Evolutionary conservation across 306 rosid genomes (phyloP), one percentile per base, ranked within the genome.

Genomic region (Lablab purpureus): DNA sequence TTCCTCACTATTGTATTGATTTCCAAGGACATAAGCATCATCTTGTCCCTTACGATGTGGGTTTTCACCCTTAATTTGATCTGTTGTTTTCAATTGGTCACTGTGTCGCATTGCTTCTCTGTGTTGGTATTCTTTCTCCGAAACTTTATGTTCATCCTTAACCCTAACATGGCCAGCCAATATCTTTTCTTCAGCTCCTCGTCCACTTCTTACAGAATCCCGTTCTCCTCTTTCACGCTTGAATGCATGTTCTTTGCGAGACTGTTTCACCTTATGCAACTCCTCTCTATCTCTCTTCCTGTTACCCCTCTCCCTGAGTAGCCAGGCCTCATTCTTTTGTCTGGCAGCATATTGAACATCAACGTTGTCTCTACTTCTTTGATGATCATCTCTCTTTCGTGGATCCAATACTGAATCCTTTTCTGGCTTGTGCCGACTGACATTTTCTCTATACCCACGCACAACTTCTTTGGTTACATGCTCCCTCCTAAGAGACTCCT

Each of bases 191-290:
- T 90, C 98, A 73, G 82, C 77, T 54, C 85, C 90, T 62, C 91
- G 88, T 55, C 91, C 99, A 73, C 91, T 85, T 88, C 96, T 91
- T 75, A 80, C 43, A 74, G 89, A 75, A 79, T 78, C 82, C 60
- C 96, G 80, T 68, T 93, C 97, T 52, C 93, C 99, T 71, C 97
- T 85, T 74, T 93, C 96, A 23, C 91, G 92, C 89, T 90, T 96
- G 30, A 89, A 71, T 85, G 81, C 63, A 67, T 79, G 89, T 82
- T 90, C 99, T 83, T 93, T 97, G 74, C 86, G 92, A 72, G 93
- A 58, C 71, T 88, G 97, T 83, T 93, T 95, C 71, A 81, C 14
- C 85, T 96, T 84, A 55, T 84, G 94, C 99, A 98, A 93, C 56
- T 95, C 96, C 71, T 91, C 98, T 82, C 87, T 90, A 73, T 93